phyloP scores from a whole-genome alignment of 805 yeast species.

The Zygotorulaspora danielsina region DNA sequence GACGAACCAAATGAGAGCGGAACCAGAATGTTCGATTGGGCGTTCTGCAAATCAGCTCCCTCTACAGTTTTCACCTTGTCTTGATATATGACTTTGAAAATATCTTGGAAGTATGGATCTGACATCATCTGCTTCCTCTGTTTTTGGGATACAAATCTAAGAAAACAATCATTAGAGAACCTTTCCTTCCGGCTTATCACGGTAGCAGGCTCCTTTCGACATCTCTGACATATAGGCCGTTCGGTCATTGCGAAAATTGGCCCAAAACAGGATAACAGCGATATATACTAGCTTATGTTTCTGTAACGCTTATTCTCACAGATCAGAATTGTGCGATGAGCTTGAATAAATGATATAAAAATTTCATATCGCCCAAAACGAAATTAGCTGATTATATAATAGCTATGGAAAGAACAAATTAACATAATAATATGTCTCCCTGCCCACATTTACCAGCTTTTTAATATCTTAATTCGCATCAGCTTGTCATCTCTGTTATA shows the following conservation, averaged over 20 bases:
- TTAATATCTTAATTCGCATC: too few relatives aligned
- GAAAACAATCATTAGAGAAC: constrained; percentile 51
- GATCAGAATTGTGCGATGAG: constrained; percentile 12
- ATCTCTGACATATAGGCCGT: not conserved
- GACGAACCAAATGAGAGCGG: constrained; percentile 65
- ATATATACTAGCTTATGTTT: too few relatives aligned
- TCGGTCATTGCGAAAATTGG: not conserved
- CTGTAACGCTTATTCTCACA: too few relatives aligned
- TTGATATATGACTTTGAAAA: constrained; percentile 42
- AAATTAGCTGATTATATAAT: too few relatives aligned
- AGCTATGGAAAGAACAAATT: too few relatives aligned
- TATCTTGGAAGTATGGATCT: constrained; percentile 66
- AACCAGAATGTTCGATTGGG: constrained; percentile 45
- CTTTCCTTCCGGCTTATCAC: constrained; percentile 30
- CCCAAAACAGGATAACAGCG: too few relatives aligned
- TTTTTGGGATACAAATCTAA: constrained; percentile 68
- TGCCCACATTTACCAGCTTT: not conserved
- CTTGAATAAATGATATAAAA: constrained; percentile 5
- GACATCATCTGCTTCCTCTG: constrained; percentile 70
- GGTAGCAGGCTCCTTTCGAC: constrained; percentile 1
- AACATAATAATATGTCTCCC: not conserved
- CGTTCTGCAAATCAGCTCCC: constrained; percentile 33
- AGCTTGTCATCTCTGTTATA: too few relatives aligned
- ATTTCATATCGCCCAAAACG: constrained; percentile 2
- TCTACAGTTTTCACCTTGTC: constrained; percentile 23